These are phyloP conservation scores for Massospora cicadina DNA, from an alignment of 371 early-diverging fungal genomes.

Conservation along the genomic window DNA sequence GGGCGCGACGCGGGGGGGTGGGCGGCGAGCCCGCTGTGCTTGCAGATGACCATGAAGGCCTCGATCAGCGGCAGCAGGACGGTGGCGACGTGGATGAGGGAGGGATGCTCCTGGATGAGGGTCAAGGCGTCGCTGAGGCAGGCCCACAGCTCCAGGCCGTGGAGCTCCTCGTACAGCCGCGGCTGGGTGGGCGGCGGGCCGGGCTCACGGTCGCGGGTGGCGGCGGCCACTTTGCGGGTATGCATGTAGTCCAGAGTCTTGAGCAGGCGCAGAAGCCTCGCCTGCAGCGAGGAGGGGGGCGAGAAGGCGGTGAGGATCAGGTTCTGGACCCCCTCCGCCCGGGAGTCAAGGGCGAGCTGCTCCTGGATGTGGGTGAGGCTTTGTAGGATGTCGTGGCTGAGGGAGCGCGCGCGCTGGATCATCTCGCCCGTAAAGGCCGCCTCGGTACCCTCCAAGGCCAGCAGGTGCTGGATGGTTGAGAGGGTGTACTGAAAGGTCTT, in stretches of 20 bases:
- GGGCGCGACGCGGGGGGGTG: constrained; percentile 7
- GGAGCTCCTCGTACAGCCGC: constrained; percentile 50
- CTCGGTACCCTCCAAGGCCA: constrained; percentile 46
- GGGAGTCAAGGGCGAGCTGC: constrained; percentile 28
- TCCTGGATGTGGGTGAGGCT: constrained; percentile 44
- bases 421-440: constrained; percentile 63
- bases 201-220: constrained; percentile 27
- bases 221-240: constrained; percentile 20
- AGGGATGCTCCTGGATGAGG: constrained; percentile 49
- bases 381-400: constrained; percentile 41
- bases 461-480: constrained; percentile 72
- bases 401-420: constrained; percentile 39
- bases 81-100: constrained; percentile 78
- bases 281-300: constrained; percentile 69
- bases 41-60: constrained; percentile 90
- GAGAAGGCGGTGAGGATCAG: constrained; percentile 61
- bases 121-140: constrained; percentile 52
- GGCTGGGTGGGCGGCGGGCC: constrained; percentile 15
- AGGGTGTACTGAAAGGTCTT: constrained; percentile 87
- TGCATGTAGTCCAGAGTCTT: constrained; percentile 84
- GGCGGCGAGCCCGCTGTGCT: constrained; percentile 31
- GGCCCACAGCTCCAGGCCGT: constrained; percentile 61
- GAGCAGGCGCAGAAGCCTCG: constrained; percentile 78
- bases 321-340: constrained; percentile 14
- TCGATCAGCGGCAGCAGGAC: constrained; percentile 88